Conservation (phyloP, 371 early-diverging fungal genomes). For the Actinomortierella ambigua region DNA sequence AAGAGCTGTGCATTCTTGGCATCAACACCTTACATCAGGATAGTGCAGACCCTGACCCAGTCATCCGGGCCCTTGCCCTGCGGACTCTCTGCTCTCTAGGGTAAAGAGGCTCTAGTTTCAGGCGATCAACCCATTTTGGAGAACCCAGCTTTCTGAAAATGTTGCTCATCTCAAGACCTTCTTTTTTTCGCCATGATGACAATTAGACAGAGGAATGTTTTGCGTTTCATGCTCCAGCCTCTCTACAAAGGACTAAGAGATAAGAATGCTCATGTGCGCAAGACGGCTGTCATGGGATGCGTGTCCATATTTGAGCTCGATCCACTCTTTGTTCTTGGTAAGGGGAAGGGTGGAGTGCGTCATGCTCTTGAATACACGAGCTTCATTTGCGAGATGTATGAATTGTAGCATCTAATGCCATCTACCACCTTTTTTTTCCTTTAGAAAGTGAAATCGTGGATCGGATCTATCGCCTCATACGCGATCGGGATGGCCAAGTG, state of each 20-base stretch:
- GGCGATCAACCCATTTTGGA: too few relatives aligned
- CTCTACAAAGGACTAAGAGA: slow-evolving; percentile 30
- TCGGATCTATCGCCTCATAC: slow-evolving; percentile 14
- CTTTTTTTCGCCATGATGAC: neutral
- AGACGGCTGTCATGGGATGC: slow-evolving; percentile 31
- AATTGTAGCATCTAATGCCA: neutral
- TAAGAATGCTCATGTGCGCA: slow-evolving; percentile 38
- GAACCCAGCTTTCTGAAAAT: too few relatives aligned
- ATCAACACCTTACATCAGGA: slow-evolving; percentile 42
- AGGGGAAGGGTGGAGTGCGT: neutral
- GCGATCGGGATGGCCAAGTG: slow-evolving; percentile 32
- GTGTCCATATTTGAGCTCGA: slow-evolving; percentile 31
- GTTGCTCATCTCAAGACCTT: too few relatives aligned
- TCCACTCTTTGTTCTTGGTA: slow-evolving; percentile 36
- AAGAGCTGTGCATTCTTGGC: slow-evolving; percentile 34
- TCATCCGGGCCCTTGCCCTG: slow-evolving; percentile 29
- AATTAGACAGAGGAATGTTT: slow-evolving; percentile 16
- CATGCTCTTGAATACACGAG: neutral
- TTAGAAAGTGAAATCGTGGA: slow-evolving; percentile 39
- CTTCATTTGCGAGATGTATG: too few relatives aligned
- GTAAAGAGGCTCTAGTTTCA: slow-evolving; percentile 7
- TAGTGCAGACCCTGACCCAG: slow-evolving; percentile 32
- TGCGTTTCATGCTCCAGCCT: slow-evolving; percentile 33
- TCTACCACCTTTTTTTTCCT: neutral
- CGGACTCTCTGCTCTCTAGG: slow-evolving; percentile 35